Conservation (phyloP, 768 basidiomycete species). For the Naganishia kalamii region DNA sequence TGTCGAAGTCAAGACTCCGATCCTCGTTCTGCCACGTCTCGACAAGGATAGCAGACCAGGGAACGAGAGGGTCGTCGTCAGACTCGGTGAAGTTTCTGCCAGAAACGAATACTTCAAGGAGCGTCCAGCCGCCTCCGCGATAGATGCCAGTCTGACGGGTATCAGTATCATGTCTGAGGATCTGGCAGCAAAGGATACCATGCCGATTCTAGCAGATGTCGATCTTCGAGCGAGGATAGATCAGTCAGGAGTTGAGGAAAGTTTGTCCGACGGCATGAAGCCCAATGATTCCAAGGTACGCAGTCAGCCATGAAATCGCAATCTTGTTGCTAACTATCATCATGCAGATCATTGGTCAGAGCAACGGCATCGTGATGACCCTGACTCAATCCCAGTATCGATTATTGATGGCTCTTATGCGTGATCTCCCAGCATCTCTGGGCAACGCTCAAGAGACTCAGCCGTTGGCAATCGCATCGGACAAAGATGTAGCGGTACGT, state of each 20-base stretch:
- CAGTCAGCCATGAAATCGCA: slow-evolving; percentile 19
- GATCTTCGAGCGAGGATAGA: slow-evolving; percentile 62
- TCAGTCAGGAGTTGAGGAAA: slow-evolving; percentile 59
- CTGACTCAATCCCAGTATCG: slow-evolving; percentile 78
- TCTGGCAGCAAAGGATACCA: slow-evolving; percentile 37
- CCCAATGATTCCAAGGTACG: slow-evolving; percentile 54
- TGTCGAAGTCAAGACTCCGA: slow-evolving; percentile 84
- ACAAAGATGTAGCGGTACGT: neutral
- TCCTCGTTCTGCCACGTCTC: slow-evolving; percentile 67
- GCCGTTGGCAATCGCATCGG: neutral
- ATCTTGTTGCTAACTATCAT: slow-evolving; percentile 26
- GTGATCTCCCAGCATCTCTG: neutral
- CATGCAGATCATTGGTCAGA: slow-evolving; percentile 59
- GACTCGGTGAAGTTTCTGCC: slow-evolving; percentile 82
- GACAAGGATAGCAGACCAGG: slow-evolving; percentile 54
- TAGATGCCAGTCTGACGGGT: slow-evolving; percentile 69
- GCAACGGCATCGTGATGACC: slow-evolving; percentile 77
- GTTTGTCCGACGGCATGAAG: slow-evolving; percentile 53
- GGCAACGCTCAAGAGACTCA: neutral
- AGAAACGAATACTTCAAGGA: slow-evolving; percentile 60
- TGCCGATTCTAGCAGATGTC: slow-evolving; percentile 91
- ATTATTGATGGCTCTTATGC: slow-evolving; percentile 53
- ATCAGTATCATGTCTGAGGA: slow-evolving; percentile 70
- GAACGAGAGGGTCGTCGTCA: slow-evolving; percentile 66
- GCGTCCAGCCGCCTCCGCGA: slow-evolving; percentile 48